Conservation (phyloP, 805 yeast species). For the Pichia eremophila region DNA sequence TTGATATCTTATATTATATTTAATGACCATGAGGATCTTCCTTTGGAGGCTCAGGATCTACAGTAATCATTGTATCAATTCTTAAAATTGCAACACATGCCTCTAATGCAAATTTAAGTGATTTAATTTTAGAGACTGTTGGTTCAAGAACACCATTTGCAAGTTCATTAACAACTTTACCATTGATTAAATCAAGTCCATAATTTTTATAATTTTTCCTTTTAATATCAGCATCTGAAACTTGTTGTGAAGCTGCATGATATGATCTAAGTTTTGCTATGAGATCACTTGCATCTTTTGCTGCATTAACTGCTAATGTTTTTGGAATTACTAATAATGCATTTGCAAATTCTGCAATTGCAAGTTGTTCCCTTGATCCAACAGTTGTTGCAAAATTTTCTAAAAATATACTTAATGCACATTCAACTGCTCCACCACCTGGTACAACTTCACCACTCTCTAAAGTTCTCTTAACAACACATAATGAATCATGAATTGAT, state of each 20-base stretch:
- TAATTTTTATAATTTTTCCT: conserved; percentile 80
- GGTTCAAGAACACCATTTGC: conserved; percentile 91
- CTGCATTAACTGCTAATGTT: conserved; percentile 94
- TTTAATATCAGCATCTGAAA: conserved; percentile 73
- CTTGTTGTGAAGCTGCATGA: conserved; percentile 90
- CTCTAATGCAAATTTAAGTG: conserved; percentile 91
- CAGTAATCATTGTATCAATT: conserved; percentile 96
- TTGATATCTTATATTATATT: background rate
- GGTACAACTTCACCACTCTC: conserved; percentile 94
- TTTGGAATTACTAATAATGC: conserved; percentile 89
- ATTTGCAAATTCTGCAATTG: conserved; percentile 93
- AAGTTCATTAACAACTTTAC: conserved; percentile 83
- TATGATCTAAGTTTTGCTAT: conserved; percentile 93
- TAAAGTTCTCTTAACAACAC: conserved; percentile 90
- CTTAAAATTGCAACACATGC: conserved; percentile 96
- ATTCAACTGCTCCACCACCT: conserved; percentile 99
- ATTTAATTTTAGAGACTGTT: conserved; percentile 82
- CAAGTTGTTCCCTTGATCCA: conserved; percentile 94
- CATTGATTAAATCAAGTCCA: conserved; percentile 86
- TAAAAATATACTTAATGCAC: conserved; percentile 87
- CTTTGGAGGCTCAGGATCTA: conserved; percentile 88
- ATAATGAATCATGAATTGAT: conserved; percentile 86
- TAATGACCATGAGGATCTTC: conserved; percentile 87
- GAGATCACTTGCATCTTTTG: conserved; percentile 90
- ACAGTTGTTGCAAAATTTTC: conserved; percentile 97